These are phyloP conservation scores for Mycena crocata DNA, from an alignment of 768 basidiomycete species.

Conservation along the genomic window DNA sequence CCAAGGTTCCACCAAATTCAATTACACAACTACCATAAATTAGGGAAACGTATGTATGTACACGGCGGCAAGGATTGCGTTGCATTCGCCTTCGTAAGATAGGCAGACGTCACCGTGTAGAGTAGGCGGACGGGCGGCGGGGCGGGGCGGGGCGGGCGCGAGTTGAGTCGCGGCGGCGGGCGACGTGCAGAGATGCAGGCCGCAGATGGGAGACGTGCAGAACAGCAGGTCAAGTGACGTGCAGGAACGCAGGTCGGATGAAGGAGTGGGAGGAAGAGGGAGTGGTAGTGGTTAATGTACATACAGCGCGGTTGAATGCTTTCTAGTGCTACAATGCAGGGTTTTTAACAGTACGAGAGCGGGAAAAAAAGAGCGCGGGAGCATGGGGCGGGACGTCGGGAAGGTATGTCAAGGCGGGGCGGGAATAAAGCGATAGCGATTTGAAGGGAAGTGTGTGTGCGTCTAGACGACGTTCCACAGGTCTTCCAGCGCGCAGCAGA, in stretches of 20 bases:
- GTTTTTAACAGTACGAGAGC: background rate
- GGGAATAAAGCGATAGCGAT: background rate
- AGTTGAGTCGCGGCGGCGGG: background rate
- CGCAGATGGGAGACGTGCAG: background rate
- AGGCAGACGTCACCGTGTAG: too few relatives aligned
- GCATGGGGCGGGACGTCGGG: background rate
- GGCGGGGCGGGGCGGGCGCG: background rate
- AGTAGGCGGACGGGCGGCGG: background rate
- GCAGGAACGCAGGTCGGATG: background rate
- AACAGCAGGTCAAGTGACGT: background rate
- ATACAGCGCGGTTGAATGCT: constrained; percentile 27
- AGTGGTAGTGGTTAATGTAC: background rate
- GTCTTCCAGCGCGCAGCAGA: constrained; percentile 93
- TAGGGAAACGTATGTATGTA: too few relatives aligned
- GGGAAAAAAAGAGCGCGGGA: constrained; percentile 20
- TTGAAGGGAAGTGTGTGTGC: background rate
- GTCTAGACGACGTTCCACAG: constrained; percentile 90
- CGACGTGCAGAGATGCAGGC: background rate
- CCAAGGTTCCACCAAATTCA: too few relatives aligned
- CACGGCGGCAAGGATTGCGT: too few relatives aligned
- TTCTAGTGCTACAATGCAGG: constrained; percentile 39
- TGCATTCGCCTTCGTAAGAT: too few relatives aligned
- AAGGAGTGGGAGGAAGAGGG: background rate
- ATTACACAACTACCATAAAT: too few relatives aligned
- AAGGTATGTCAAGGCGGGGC: background rate